These are phyloP conservation scores for Moniliella sp. DNA, from an alignment of 1,284 basidiomycete genomes.

Conservation along the genomic window DNA sequence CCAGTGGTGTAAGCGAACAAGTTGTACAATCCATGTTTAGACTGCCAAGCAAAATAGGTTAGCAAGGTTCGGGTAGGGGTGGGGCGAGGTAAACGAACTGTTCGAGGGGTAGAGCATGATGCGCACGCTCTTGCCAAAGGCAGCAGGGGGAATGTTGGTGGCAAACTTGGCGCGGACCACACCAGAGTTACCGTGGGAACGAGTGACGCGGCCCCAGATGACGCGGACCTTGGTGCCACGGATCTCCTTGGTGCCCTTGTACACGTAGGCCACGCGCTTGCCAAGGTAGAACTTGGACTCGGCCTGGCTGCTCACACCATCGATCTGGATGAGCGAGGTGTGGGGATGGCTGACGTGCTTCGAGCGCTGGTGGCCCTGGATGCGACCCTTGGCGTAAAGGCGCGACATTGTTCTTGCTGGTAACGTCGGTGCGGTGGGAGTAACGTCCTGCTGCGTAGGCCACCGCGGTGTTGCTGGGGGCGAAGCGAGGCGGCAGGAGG, in stretches of 20 bases:
- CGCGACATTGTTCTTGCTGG: no score
- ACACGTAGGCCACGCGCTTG: slow-evolving; percentile 95
- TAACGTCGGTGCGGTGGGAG: no score
- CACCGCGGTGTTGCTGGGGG: no score
- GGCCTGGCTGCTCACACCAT: slow-evolving; percentile 79
- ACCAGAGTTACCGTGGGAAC: slow-evolving; percentile 51
- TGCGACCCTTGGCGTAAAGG: slow-evolving; percentile 88
- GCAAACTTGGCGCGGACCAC: slow-evolving; percentile 95
- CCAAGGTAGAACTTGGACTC: slow-evolving; percentile 94
- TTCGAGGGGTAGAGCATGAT: slow-evolving; percentile 47
- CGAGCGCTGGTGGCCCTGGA: slow-evolving; percentile 91
- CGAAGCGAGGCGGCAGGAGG: no score
- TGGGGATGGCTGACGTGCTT: slow-evolving; percentile 88
- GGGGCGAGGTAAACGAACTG: no score
- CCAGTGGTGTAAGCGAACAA: no score
- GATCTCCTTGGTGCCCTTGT: slow-evolving; percentile 79
- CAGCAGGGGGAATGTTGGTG: slow-evolving; percentile 80
- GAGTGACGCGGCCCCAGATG: slow-evolving; percentile 61
- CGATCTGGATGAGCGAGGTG: slow-evolving; percentile 82
- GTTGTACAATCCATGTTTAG: no score
- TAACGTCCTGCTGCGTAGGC: no score
- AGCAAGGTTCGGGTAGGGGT: no score
- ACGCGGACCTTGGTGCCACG: slow-evolving; percentile 80
- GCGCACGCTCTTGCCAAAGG: slow-evolving; percentile 81
- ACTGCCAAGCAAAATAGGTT: no score